Evolutionary conservation across 176 grass and related monocot species (phyloP).

Genomic region (Aechmea fasciata): DNA sequence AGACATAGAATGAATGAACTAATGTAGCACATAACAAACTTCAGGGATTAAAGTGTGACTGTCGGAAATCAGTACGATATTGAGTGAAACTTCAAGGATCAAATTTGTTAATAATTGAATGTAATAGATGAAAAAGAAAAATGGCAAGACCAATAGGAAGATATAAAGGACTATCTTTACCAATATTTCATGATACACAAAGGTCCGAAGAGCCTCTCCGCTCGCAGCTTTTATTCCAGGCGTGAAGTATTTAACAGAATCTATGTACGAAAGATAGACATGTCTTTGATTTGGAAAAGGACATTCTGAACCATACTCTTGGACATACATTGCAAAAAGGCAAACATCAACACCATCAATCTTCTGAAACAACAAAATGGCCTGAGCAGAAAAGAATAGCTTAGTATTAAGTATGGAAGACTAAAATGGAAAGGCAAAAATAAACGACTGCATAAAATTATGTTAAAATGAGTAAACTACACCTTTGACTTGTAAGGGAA

Average conservation of each 20-base stretch:
- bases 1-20: too few relatives aligned
- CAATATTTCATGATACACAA: slow-evolving; percentile 96
- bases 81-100: too few relatives aligned
- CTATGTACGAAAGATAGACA: slow-evolving; percentile 89
- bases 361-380: slow-evolving; percentile 89
- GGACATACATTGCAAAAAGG: slow-evolving; percentile 98
- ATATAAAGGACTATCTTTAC: slow-evolving; percentile 24
- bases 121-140: background rate
- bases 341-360: slow-evolving; percentile 87
- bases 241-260: slow-evolving; percentile 91
- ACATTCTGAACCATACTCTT: slow-evolving; percentile 83
- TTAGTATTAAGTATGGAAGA: background rate
- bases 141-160: background rate
- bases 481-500: slow-evolving; percentile 99
- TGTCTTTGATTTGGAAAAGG: slow-evolving; percentile 71
- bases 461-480: slow-evolving; percentile 8
- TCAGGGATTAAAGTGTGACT: too few relatives aligned
- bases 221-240: slow-evolving; percentile 76
- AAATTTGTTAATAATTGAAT: background rate
- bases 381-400: slow-evolving; percentile 40
- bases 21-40: too few relatives aligned
- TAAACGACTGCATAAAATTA: background rate
- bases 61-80: too few relatives aligned
- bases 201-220: slow-evolving; percentile 84
- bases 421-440: background rate